phyloP scores from a whole-genome alignment of 2,329 filamentous ascomycete genomes.

The Mycocentrospora acerina region DNA sequence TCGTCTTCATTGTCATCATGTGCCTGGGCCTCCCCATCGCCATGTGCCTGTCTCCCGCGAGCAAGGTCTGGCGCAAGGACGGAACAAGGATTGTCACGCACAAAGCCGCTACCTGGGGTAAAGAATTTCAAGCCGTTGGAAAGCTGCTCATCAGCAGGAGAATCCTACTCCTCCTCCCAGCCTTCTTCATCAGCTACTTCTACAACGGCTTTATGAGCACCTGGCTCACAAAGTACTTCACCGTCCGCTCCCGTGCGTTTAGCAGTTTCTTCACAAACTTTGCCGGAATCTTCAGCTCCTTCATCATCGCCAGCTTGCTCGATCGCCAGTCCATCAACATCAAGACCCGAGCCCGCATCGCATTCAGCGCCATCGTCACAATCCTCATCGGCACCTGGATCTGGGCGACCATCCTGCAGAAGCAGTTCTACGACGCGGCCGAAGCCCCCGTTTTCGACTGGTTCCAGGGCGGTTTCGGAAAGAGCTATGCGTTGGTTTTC shows the following conservation, averaged over 20 bases:
- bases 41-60: conserved; percentile 48
- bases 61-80: conserved; percentile 49
- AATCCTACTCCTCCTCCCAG: conserved; percentile 35
- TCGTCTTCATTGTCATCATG: conserved; percentile 52
- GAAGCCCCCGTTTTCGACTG: conserved; percentile 34
- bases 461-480: conserved; percentile 38
- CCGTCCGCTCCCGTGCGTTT: conserved; percentile 37
- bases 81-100: conserved; percentile 37
- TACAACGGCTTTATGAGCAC: conserved; percentile 42
- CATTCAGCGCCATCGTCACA: conserved; percentile 31
- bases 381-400: conserved; percentile 39
- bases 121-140: conserved; percentile 35
- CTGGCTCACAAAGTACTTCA: conserved; percentile 40
- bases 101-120: conserved; percentile 24
- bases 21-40: conserved; percentile 49
- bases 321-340: conserved; percentile 38
- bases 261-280: conserved; percentile 42
- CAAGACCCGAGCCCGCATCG: conserved; percentile 34
- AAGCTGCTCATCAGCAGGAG: conserved; percentile 32
- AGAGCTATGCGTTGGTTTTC: conserved; percentile 36
- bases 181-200: conserved; percentile 43
- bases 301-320: conserved; percentile 36
- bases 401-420: conserved; percentile 37
- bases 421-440: conserved; percentile 32
- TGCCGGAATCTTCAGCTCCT: conserved; percentile 38